Conservation (phyloP, 2,329 filamentous ascomycete species). For the Trichoderma sp. region DNA sequence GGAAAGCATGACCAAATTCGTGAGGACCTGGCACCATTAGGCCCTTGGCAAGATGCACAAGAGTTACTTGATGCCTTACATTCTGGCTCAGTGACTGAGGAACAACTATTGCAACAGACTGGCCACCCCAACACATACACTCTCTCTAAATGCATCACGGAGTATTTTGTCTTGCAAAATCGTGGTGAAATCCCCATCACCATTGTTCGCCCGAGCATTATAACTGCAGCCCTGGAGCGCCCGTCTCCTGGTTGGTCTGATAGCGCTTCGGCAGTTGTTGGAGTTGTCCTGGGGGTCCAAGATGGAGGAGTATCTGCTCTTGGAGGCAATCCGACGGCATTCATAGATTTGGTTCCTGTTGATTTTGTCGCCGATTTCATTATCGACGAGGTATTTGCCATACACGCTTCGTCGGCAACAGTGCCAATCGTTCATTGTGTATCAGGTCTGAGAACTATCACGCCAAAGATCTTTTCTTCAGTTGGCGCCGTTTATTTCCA, state of each 20-base stretch:
- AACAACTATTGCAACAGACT: background rate
- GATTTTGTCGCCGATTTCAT: background rate
- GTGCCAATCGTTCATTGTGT: background rate
- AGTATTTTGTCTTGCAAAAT: background rate
- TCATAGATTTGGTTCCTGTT: background rate
- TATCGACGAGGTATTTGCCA: background rate
- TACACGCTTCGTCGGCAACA: background rate
- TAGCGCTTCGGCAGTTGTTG: background rate
- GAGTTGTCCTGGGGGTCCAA: background rate
- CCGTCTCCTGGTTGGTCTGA: background rate
- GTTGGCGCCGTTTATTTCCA: background rate
- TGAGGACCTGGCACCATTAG: background rate
- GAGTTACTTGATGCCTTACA: background rate
- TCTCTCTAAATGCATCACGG: background rate
- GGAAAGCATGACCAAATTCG: background rate
- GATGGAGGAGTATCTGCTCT: background rate
- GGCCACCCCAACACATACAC: conserved; percentile 1
- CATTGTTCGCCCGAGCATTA: background rate
- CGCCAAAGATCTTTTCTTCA: background rate
- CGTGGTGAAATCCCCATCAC: background rate
- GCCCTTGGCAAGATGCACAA: background rate
- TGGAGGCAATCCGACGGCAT: background rate
- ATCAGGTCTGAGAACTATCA: background rate
- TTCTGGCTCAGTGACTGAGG: background rate
- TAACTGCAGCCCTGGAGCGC: background rate